Base-by-base conservation (phyloP, 768 basidiomycete genomes). In the Xerocomellus amylosporus region DNA sequence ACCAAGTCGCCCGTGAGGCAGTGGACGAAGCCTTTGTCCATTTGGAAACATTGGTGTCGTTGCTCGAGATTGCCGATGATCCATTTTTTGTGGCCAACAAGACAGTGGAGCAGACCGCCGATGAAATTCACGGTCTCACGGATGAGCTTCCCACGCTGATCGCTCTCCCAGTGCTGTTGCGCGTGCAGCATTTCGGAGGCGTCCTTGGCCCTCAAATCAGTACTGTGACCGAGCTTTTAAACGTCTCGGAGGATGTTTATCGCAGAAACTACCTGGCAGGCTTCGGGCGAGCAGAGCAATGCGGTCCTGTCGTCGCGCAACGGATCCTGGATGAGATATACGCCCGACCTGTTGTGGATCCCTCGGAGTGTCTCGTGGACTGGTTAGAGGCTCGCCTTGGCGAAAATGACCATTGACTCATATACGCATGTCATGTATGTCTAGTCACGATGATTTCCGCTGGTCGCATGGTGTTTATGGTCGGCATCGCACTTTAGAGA, bases 271-370 rank as follows among this genome's bases (percentile, higher is more conserved):
- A 85, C 67, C 71, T 93, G 36, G 73, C 81, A 39, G 90, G 90
- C 20, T 92, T 91, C 66, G 83, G 85, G 14, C 76, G 87, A 50
- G 90, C 89, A 37, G 89, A 91, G 58, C 87, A 90, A 61, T 88
- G 83, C 59, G 83, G 83, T 41, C 71, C 71, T 20, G 71, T 79
- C 5, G 81, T 90, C 45, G 84, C 79, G 4, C 77, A 78, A 63
- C 79, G 79, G 22, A 74, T 88, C 38, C 70, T 84, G 33, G 77
- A 85, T 31, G 73, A 74, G 22, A 70, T 90, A 34, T 73, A 69
- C 20, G 58, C 55, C 22, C 66, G 67, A 42, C 65, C 67, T 7
- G 60, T 66, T 31, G 52, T 52, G 3, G 74, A 77, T 58, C 56
- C 75, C 26, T 69, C 46, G 19, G 49, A 58, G 13, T 58, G 41